These are phyloP conservation scores for Podaxis sp. DNA, from an alignment of 768 basidiomycete species.

Conservation along the genomic window DNA sequence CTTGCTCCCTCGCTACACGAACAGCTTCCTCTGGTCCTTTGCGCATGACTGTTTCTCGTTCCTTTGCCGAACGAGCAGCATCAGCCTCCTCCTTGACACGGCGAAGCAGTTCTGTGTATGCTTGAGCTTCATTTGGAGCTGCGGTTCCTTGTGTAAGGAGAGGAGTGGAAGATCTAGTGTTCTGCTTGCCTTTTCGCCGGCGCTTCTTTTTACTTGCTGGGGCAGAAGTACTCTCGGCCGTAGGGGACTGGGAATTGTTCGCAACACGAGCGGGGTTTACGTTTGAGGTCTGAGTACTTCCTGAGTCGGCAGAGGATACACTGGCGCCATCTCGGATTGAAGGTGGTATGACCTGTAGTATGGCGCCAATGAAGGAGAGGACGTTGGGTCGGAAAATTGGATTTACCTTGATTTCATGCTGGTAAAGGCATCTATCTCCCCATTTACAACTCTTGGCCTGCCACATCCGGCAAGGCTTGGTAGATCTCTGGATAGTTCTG, in stretches of 20 bases:
- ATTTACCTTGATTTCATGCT: constrained; percentile 8
- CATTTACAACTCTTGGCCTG: constrained; percentile 6
- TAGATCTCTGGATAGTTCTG: background rate
- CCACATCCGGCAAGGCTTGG: constrained; percentile 1
- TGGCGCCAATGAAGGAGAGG: background rate
- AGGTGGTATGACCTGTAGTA: background rate
- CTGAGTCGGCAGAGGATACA: background rate
- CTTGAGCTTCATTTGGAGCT: background rate
- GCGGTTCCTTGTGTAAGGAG: background rate
- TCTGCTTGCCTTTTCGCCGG: background rate
- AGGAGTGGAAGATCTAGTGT: background rate
- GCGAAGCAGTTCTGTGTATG: background rate
- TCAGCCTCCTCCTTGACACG: background rate
- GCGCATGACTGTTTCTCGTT: too few species aligned
- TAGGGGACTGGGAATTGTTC: background rate
- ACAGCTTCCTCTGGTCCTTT: too few species aligned
- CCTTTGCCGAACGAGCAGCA: background rate
- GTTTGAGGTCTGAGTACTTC: background rate
- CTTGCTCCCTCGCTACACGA: background rate
- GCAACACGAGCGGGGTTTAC: background rate
- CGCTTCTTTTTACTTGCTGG: background rate
- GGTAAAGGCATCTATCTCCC: constrained; percentile 9
- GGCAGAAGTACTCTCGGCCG: background rate
- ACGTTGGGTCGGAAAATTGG: background rate
- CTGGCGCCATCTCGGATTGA: background rate